phyloP scores from a whole-genome alignment of 2,329 filamentous ascomycete genomes.

The Harringtonia aguacate region DNA sequence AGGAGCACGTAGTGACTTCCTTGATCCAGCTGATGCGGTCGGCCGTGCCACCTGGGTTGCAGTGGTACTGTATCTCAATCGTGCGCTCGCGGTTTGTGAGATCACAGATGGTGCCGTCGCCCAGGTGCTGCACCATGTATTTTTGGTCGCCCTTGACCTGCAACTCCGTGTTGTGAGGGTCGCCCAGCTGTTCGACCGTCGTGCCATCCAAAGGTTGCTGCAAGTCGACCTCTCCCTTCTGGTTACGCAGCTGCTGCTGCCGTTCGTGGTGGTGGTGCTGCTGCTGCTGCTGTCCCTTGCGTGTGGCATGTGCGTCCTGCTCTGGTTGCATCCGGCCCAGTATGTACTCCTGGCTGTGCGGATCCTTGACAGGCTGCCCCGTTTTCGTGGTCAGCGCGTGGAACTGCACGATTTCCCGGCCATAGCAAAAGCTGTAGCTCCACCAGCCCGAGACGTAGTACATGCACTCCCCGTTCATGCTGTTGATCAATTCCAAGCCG shows the following conservation, averaged over 20 bases:
- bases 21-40: slow-evolving; percentile 89
- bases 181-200: background rate
- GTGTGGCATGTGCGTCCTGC: background rate
- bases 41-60: slow-evolving; percentile 59
- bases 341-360: slow-evolving; percentile 63
- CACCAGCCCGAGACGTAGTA: slow-evolving; percentile 84
- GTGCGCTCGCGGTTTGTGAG: slow-evolving; percentile 71
- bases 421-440: slow-evolving; percentile 93
- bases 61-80: slow-evolving; percentile 74
- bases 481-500: slow-evolving; percentile 69
- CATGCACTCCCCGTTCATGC: slow-evolving; percentile 70
- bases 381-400: slow-evolving; percentile 68
- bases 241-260: slow-evolving; percentile 6
- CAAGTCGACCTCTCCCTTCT: slow-evolving; percentile 11
- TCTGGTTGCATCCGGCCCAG: slow-evolving; percentile 48
- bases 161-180: slow-evolving; percentile 48
- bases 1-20: slow-evolving; percentile 81
- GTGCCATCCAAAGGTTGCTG: slow-evolving; percentile 7
- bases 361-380: slow-evolving; percentile 68
- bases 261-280: too few species aligned
- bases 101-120: slow-evolving; percentile 74
- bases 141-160: slow-evolving; percentile 75
- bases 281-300: background rate
- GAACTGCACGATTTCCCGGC: slow-evolving; percentile 78
- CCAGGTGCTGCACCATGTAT: slow-evolving; percentile 75